Percentiles rank a stretch among this genome's conserved stretches.
Evolutionary conservation across 345 rosid species (phyloP).

Genomic region (Salix exigua): DNA sequence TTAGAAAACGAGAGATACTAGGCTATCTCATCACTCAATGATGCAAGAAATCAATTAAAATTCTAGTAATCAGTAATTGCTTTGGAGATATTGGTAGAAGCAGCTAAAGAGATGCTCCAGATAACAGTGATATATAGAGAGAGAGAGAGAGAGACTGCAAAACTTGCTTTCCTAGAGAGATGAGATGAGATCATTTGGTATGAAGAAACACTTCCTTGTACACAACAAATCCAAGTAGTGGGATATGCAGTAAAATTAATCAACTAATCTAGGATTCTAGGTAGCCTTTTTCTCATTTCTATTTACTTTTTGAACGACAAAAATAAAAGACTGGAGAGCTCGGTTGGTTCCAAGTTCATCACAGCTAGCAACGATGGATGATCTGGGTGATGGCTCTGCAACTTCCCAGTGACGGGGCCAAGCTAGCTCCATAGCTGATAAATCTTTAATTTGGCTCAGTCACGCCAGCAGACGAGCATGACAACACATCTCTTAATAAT

Average conservation of each 20-base stretch:
- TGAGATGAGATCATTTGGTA: neutral
- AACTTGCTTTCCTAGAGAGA: neutral
- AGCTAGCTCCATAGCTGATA: neutral
- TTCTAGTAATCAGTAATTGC: neutral
- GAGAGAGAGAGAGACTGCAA: neutral
- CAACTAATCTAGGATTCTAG: neutral
- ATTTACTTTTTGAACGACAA: neutral
- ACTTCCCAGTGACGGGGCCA: neutral
- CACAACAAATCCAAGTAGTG: neutral
- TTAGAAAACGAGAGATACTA: neutral
- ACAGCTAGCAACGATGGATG: neutral
- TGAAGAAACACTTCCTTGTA: neutral
- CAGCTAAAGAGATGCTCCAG: too few relatives aligned
- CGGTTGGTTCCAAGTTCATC: neutral
- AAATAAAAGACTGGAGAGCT: neutral
- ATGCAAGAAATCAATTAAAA: too few relatives aligned
- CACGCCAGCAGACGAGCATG: constrained; percentile 84
- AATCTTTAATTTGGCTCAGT: constrained; percentile 27
- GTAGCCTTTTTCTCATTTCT: neutral
- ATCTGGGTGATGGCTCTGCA: neutral
- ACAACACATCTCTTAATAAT: constrained; percentile 72
- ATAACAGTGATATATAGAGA: too few relatives aligned
- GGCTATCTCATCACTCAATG: neutral
- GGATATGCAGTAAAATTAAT: neutral
- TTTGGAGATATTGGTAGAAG: neutral